Conservation (phyloP, 805 yeast species). For the Zygotorulaspora chibaensis region DNA sequence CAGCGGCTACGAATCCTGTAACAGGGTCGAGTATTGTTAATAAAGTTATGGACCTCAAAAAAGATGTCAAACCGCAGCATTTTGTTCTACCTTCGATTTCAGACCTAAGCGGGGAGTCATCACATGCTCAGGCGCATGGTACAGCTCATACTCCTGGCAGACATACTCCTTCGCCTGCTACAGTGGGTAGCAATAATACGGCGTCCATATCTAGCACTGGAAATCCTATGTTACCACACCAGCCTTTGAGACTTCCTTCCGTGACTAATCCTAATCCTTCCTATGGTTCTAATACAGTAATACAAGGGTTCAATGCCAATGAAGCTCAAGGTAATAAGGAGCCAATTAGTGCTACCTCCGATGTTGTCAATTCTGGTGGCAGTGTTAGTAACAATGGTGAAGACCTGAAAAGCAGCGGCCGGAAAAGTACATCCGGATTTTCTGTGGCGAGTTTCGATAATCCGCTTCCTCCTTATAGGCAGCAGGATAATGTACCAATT, state of each 20-base stretch:
- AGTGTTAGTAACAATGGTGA: background rate
- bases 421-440: constrained; percentile 18
- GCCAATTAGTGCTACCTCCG: constrained; percentile 10
- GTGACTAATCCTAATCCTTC: constrained; percentile 11
- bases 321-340: constrained; percentile 16
- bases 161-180: background rate
- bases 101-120: constrained; percentile 17
- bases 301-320: constrained; percentile 5
- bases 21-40: constrained; percentile 19
- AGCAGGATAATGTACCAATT: constrained; percentile 5
- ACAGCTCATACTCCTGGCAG: background rate
- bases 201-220: constrained; percentile 1
- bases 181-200: background rate
- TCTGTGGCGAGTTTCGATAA: constrained; percentile 33
- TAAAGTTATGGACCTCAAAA: constrained; percentile 31
- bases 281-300: constrained; percentile 5
- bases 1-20: background rate
- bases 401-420: constrained; percentile 11
- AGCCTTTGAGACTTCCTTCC: constrained; percentile 13
- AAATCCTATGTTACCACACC: constrained; percentile 9
- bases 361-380: background rate
- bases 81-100: constrained; percentile 15
- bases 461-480: constrained; percentile 24
- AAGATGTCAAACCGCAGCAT: constrained; percentile 10
- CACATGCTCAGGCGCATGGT: background rate